Base-by-base conservation (phyloP, 371 early-diverging fungal species). In the Mucor velutinosus region DNA sequence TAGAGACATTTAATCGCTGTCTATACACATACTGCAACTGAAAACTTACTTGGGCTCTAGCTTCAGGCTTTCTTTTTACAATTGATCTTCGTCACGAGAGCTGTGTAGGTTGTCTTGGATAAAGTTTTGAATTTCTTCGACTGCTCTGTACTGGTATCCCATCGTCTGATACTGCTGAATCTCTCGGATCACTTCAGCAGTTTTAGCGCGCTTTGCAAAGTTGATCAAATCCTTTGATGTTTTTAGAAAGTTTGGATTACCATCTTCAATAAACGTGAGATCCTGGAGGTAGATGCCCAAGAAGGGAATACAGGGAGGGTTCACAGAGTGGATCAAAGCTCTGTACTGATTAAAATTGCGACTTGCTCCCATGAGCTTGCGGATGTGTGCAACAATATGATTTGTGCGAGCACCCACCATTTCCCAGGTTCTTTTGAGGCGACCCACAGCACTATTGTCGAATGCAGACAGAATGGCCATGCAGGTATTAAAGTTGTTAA, bases 281-380 rank as follows among this genome's bases (percentile, higher is more conserved):
- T 98, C 98, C 64, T 94, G 95, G 19, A 97, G 79, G 72, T 94
- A 95, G 49, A 91, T 86, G n/a, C 93, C 96, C 35, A 98, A 83
- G 76, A 95, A 97, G 0, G 98, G 98, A 7, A 98, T 92, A 71
- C 95, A 95, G 0, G 97, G 97, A 37, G 97, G 97, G 71, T 93
- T 93, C 53, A 91, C 87, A 3, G 90, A 88, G 72, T 94, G 94
- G 49, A 98, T 85, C 56, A 91, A 79, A 37, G 91, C 94, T 67
- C 97, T 92, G 80, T 98, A 98, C 57, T 85, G 86, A 60, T 84
- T 80, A 73, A 93, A 97, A 80, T 96, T 97, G 68, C 88, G 89
- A 66, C 90, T 87, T 14, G 93, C 85, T 59, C 90, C 88, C 92
- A 96, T 95, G 17, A 92, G 74, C 60, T 82, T 82, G 66, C 89